Base-by-base conservation (phyloP, 2,329 filamentous ascomycete genomes). In the Didymella arachidicola region DNA sequence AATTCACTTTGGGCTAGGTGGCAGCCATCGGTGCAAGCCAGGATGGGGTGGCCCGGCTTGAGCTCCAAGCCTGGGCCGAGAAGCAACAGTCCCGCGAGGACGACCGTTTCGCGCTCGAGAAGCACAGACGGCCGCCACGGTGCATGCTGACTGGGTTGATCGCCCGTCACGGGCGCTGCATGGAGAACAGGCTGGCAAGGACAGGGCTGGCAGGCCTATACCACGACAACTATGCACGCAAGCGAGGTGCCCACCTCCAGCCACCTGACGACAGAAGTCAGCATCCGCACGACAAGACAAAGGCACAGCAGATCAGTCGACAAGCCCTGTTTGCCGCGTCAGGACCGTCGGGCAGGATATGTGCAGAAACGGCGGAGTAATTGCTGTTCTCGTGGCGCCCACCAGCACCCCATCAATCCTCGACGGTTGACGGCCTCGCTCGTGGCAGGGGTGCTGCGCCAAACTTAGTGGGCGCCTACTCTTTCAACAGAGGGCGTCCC, bases 391-490 rank as follows among this genome's bases (percentile, higher is more conserved):
- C 49, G 64, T 64, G 56, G 46, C 56, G 56, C 51, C 47, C 46
- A 42, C 62, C 54, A 59, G 51, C 56, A 46, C 53, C 47, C 43
- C 42, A 41, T n/a, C 46, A 48, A 48, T 41, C 53, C 30, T 57
- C 51, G 47, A 52, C 52, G 47, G 27, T 56, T 44, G 49, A 27
- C 52, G 41, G 48, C 48, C 53, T 57, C 30, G 44, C 47, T 43
- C 7, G 11, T 26, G 32, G 62, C 66, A 67, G 60, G 65, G 66
- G 62, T 66, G 18, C 46, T 60, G 55, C 59, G 65, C 71, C 67
- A 69, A 63, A 61, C 57, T 69, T 73, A 74, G 72, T 69, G 72
- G 73, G 70, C 72, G 73, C 72, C 72, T 75, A 74, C 68, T 68
- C 66, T 71, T 69, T 64, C 64, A 64, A 62, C 63, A 55, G 61